Evolutionary conservation across 495 filamentous ascomycete species (phyloP).

Genomic region (Mycothermus thermophilus): DNA sequence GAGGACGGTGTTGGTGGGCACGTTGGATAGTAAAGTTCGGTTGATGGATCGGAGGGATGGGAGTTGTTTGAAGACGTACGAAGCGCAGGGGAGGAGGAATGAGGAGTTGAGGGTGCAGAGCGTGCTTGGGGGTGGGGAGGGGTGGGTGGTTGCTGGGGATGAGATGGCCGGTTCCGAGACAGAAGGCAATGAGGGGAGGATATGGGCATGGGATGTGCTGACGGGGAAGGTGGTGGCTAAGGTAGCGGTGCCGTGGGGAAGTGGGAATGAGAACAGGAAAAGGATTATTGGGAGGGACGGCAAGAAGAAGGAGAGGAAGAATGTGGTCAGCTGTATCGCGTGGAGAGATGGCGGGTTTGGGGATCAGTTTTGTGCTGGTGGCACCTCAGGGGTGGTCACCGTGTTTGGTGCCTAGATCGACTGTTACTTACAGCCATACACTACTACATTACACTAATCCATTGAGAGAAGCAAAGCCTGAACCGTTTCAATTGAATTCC

Average conservation of each 20-base stretch:
- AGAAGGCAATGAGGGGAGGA: constrained; percentile 39
- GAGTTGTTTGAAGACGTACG: constrained; percentile 58
- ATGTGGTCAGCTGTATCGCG: constrained; percentile 47
- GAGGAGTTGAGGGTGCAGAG: constrained; percentile 58
- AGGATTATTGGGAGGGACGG: constrained; percentile 37
- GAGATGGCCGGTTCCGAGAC: constrained; percentile 40
- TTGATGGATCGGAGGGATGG: constrained; percentile 72
- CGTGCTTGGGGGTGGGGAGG: constrained; percentile 57
- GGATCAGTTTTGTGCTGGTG: constrained; percentile 41
- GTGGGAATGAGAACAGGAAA: constrained; percentile 35
- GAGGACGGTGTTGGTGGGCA: constrained; percentile 58
- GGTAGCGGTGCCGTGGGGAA: constrained; percentile 46
- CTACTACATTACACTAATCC: too few relatives aligned
- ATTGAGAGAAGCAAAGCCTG: too few relatives aligned
- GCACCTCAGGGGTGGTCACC: constrained; percentile 40
- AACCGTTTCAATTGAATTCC: too few relatives aligned
- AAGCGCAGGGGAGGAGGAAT: constrained; percentile 46
- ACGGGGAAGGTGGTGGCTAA: constrained; percentile 52
- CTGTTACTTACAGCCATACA: too few relatives aligned
- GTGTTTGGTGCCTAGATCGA: constrained; percentile 44
- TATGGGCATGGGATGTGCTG: constrained; percentile 86
- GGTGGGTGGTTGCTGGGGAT: constrained; percentile 68
- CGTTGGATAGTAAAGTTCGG: constrained; percentile 61
- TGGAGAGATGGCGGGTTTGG: constrained; percentile 59
- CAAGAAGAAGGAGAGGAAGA: constrained; percentile 36